Evolutionary conservation across 257 asterid genomes (phyloP).

Genomic region (Solanum peruvianum): DNA sequence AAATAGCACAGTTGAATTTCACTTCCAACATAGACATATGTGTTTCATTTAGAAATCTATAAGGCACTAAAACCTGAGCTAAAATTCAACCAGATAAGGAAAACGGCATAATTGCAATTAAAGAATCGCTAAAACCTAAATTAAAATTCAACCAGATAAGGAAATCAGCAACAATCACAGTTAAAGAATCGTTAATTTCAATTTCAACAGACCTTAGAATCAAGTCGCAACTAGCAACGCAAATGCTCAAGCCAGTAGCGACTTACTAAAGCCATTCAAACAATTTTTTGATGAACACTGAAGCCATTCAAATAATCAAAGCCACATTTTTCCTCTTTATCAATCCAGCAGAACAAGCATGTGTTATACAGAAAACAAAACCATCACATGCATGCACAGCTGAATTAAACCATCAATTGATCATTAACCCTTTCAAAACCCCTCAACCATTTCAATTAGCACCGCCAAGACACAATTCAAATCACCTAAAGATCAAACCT

Average conservation of each 20-base stretch:
- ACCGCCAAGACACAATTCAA: conserved; percentile 3
- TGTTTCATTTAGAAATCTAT: background rate
- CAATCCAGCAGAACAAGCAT: background rate
- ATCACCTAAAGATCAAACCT: conserved; percentile 10
- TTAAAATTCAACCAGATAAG: background rate
- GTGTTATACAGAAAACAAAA: background rate
- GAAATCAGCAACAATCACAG: background rate
- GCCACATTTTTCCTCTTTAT: background rate
- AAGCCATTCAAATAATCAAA: background rate
- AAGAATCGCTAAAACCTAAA: background rate
- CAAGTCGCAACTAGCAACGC: background rate
- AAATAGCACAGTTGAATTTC: background rate
- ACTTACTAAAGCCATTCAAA: background rate
- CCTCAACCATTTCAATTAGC: background rate
- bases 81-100: background rate
- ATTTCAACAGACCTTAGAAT: background rate
- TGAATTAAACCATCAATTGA: background rate
- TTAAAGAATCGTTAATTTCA: background rate
- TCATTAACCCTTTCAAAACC: background rate
- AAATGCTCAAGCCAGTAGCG: background rate
- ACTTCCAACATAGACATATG: background rate
- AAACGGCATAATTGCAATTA: background rate
- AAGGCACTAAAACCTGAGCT: background rate
- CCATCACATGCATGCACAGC: conserved; percentile 4
- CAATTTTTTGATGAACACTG: background rate